phyloP scores from a whole-genome alignment of 2,329 filamentous ascomycete species.

The Thelonectria discophora region DNA sequence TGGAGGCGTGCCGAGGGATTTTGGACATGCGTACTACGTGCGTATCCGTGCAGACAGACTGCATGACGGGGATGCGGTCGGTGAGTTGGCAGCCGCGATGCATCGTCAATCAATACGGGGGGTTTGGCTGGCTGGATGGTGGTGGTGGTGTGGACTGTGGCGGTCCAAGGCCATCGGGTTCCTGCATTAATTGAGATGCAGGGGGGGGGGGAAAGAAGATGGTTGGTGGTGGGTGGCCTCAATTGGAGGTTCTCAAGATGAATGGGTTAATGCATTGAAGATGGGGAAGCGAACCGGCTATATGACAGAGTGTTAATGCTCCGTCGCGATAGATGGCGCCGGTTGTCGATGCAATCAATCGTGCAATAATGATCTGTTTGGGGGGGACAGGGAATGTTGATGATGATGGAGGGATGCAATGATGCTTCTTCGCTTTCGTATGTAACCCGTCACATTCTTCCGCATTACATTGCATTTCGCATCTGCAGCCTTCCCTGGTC shows the following conservation, averaged over 20 bases:
- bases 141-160: conserved; percentile 7
- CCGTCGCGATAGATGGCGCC: conserved; percentile 1
- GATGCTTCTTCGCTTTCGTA: no score
- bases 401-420: no score
- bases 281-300: background rate
- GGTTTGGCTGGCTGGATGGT: conserved; percentile 11
- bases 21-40: background rate
- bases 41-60: no score
- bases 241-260: background rate
- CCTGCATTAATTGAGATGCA: conserved; percentile 40
- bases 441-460: background rate
- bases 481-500: background rate
- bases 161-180: conserved; percentile 30
- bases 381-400: no score
- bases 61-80: no score
- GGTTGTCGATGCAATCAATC: background rate
- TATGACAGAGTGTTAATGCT: background rate
- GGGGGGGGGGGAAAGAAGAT: conserved; percentile 29
- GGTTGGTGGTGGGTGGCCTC: conserved; percentile 24
- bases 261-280: background rate
- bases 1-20: background rate
- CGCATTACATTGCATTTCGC: background rate
- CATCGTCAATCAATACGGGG: background rate
- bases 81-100: no score
- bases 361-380: background rate